phyloP scores from a whole-genome alignment of 164 flowering plant species.

The Euptelea pleiosperma region DNA sequence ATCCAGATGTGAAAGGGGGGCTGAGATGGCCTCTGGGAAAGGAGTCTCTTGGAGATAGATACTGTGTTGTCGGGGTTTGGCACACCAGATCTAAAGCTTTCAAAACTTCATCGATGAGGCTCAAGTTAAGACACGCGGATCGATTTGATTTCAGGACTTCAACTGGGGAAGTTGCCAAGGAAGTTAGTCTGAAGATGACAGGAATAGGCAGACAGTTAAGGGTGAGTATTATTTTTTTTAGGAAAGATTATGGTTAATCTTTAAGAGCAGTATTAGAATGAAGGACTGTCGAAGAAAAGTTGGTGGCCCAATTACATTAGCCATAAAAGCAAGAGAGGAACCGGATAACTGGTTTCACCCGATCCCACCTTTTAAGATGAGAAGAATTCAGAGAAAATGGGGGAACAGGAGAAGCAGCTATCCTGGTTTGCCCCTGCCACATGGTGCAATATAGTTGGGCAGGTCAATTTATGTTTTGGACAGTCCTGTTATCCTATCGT shows the following conservation, averaged over 20 bases:
- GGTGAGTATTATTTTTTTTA: conserved; percentile 22
- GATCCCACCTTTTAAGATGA: too few species aligned
- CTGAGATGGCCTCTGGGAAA: conserved; percentile 60
- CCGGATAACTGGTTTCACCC: too few species aligned
- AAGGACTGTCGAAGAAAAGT: too few species aligned
- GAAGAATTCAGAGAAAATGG: too few species aligned
- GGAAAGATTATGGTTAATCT: not conserved
- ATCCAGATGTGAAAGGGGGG: conserved; percentile 48
- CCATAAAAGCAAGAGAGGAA: too few species aligned
- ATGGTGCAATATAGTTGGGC: too few species aligned
- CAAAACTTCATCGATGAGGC: conserved; percentile 27
- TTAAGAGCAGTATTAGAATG: not conserved
- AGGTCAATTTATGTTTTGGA: too few species aligned
- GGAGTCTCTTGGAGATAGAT: conserved; percentile 37
- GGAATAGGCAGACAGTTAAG: conserved; percentile 21
- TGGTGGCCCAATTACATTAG: too few species aligned
- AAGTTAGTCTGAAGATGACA: conserved; percentile 40
- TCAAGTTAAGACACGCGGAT: conserved; percentile 47
- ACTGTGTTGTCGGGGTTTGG: conserved; percentile 41
- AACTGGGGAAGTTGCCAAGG: conserved; percentile 40
- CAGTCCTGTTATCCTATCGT: too few species aligned
- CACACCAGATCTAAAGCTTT: conserved; percentile 37
- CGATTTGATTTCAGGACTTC: conserved; percentile 45
- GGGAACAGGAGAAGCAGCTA: too few species aligned
- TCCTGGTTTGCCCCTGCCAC: too few species aligned